phyloP scores from a whole-genome alignment of 1,284 basidiomycete species.

The Microbotryum intermedium region DNA sequence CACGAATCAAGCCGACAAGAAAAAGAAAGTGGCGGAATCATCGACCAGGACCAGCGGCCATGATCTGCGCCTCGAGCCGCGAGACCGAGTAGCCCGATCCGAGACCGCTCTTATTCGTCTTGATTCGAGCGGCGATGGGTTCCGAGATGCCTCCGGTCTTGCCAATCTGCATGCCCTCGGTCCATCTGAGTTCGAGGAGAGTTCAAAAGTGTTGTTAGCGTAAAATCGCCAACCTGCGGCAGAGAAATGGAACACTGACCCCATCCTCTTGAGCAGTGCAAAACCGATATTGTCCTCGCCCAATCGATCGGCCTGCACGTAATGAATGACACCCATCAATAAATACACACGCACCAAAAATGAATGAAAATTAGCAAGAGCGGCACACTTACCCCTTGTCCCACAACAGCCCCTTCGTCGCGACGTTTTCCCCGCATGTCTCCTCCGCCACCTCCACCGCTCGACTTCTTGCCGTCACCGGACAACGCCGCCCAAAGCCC shows the following conservation, averaged over 20 bases:
- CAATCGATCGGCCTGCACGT: conserved; percentile 63
- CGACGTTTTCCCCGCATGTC: conserved; percentile 4
- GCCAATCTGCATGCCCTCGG: conserved; percentile 26
- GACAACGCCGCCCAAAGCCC: conserved; percentile 40
- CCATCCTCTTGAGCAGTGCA: conserved; percentile 64
- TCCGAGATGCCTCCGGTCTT: conserved; percentile 16
- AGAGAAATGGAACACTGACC: conserved; percentile 34
- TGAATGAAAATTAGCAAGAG: not conserved
- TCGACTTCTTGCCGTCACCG: conserved; percentile 49
- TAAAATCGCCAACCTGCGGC: not conserved
- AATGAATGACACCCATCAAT: conserved; percentile 65
- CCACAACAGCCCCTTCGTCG: conserved; percentile 25
- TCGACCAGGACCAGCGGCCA: not conserved
- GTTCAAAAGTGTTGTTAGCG: not conserved
- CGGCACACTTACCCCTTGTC: conserved; percentile 21
- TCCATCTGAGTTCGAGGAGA: conserved; percentile 17
- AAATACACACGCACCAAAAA: conserved; percentile 28
- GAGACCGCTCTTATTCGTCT: conserved; percentile 21
- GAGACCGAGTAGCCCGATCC: conserved; percentile 16
- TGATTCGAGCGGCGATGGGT: conserved; percentile 26
- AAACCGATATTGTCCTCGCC: conserved; percentile 63
- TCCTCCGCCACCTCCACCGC: conserved; percentile 8
- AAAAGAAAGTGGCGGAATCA: too few relatives aligned
- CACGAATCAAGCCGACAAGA: too few relatives aligned
- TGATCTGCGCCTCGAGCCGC: conserved; percentile 5